Evolutionary conservation across 2,329 filamentous ascomycete species (phyloP), one percentile per base, ranked within the genome.

Genomic region (Apiospora sp.): DNA sequence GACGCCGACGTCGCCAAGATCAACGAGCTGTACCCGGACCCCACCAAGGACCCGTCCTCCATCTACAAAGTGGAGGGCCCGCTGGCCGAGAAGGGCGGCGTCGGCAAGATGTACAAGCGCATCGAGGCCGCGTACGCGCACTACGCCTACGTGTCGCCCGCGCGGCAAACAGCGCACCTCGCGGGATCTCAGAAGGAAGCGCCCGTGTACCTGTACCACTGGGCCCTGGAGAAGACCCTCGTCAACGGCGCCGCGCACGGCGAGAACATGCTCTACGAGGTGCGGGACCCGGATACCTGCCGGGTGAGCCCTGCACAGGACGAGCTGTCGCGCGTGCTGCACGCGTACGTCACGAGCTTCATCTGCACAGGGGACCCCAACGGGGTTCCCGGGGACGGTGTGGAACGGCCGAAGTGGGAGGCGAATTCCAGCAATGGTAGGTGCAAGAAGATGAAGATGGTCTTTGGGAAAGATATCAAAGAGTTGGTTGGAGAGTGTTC

Each of bases 51-150:
- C 4, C 43, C 79, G 0, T 76, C 78, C 8, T 85, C 84, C 0
- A 76, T 77, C 0, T 87, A 86, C 71, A 37, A 22, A 4, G 54
- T 61, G 6, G 54, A 37, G 16, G 54, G 54, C 0, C 74, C 0
- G 78, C 73, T 1, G 73, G 76, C 3, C 27, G 85, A 87, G 61
- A 81, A 78, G 0, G 30, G 54, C 30, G 71, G 76, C 5, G 80
- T 89, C 0, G 88, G 88, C 0, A 70, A 82, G 0, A 87, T 89
- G 77, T 91, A 87, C 76, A 88, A 87, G 72, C 87, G 87, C 2
- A 81, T 88, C 3, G 87, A 89, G 74, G 85, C 85, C 2, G 86
- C 87, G 0, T 90, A 89, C 64, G 87, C 83, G 0, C 85, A 89
- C 73, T 90, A 88, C 70, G 87, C 87, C 0, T 89, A 89, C 70